Conservation (phyloP, 2,329 filamentous ascomycete species). For the Ceratocystis huliohia region DNA sequence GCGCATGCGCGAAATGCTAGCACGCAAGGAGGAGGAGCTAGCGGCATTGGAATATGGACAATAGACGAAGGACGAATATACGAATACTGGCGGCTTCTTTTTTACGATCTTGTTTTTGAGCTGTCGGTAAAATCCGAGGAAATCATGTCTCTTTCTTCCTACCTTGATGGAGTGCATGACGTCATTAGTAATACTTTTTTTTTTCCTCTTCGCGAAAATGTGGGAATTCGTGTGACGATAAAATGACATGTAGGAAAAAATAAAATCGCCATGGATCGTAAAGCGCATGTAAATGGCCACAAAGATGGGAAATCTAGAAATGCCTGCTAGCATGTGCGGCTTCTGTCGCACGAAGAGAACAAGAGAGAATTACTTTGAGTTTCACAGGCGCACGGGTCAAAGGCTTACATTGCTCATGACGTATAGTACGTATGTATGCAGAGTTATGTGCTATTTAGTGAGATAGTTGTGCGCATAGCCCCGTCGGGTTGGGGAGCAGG, state of each 20-base stretch:
- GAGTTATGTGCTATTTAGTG: background rate
- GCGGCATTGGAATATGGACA: constrained; percentile 31
- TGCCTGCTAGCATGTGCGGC: no score
- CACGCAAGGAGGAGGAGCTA: constrained; percentile 62
- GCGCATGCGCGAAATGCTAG: constrained; percentile 58
- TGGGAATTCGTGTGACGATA: background rate
- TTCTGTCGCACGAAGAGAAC: background rate
- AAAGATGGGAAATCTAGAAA: background rate
- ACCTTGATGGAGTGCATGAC: background rate
- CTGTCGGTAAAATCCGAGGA: background rate
- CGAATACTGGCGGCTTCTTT: background rate
- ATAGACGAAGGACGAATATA: constrained; percentile 17
- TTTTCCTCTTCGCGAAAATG: background rate
- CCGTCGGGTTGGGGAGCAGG: no score
- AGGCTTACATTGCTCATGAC: background rate
- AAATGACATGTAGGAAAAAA: background rate
- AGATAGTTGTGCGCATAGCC: background rate
- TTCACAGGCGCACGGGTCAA: background rate
- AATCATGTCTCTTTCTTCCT: background rate
- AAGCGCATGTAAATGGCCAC: no score
- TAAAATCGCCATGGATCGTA: background rate
- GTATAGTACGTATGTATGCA: background rate
- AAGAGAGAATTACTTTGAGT: background rate
- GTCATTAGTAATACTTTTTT: background rate
- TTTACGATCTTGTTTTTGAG: background rate